Percentiles rank a stretch among this genome's conserved stretches.
phyloP scores from a whole-genome alignment of 106 monocot species.

The Dendrobium nobile region DNA sequence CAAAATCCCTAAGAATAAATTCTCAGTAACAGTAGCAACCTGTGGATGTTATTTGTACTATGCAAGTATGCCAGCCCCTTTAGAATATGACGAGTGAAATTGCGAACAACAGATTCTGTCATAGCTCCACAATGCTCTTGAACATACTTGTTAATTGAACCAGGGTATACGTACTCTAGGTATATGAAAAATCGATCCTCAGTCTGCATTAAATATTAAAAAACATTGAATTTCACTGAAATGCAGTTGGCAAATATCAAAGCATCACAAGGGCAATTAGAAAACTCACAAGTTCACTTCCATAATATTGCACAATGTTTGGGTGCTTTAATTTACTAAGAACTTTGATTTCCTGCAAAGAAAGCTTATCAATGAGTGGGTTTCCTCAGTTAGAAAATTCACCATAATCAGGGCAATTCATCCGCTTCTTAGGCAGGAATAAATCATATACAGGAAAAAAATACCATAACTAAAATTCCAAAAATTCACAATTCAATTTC shows the following conservation, averaged over 20 bases:
- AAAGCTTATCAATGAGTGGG: background rate
- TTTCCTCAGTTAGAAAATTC: background rate
- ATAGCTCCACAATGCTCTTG: conserved; percentile 77
- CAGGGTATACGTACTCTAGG: conserved; percentile 90
- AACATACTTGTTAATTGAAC: conserved; percentile 89
- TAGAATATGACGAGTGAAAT: conserved; percentile 94
- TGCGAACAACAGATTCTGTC: conserved; percentile 96
- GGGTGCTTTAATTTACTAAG: conserved; percentile 90
- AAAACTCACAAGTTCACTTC: conserved; percentile 78
- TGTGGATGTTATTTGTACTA: conserved; percentile 68
- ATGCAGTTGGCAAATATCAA: conserved; percentile 2
- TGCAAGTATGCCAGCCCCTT: conserved; percentile 81
- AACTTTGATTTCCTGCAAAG: conserved; percentile 83
- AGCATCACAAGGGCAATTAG: conserved; percentile 7
- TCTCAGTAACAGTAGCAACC: conserved; percentile 32
- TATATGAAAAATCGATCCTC: conserved; percentile 82
- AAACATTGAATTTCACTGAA: background rate
- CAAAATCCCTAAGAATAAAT: background rate
- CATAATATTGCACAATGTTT: conserved; percentile 96
- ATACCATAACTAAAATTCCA: background rate
- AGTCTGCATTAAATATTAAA: conserved; percentile 36
- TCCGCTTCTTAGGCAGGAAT: background rate
- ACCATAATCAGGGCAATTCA: background rate
- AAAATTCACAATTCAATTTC: background rate
- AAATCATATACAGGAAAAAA: background rate